These are phyloP conservation scores for Suzukiozyma palmioleophila DNA, from an alignment of 1,139 yeast species.

Conservation along the genomic window DNA sequence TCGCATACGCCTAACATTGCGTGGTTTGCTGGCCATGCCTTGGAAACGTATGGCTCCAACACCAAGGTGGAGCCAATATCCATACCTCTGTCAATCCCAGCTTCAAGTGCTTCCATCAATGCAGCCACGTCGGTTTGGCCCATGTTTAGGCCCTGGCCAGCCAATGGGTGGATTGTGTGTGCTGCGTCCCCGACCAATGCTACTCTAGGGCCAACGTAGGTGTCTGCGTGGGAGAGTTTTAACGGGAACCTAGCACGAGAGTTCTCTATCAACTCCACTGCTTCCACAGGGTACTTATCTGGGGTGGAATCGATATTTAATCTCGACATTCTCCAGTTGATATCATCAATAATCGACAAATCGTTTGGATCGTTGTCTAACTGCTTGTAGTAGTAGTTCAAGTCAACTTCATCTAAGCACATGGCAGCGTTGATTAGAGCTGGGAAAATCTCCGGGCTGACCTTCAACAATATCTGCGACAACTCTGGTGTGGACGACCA, in stretches of 20 bases:
- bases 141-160: conserved; percentile 98
- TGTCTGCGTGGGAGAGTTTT: conserved; percentile 84
- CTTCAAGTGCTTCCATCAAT: conserved; percentile 64
- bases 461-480: conserved; percentile 56
- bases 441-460: conserved; percentile 60
- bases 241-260: conserved; percentile 89
- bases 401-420: conserved; percentile 51
- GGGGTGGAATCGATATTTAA: conserved; percentile 42
- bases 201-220: conserved; percentile 75
- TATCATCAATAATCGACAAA: conserved; percentile 54
- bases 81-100: conserved; percentile 69
- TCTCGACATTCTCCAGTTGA: conserved; percentile 64
- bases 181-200: conserved; percentile 98
- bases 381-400: conserved; percentile 33
- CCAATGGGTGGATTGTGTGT: conserved; percentile 94
- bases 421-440: conserved; percentile 82
- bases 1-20: conserved; percentile 84
- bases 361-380: conserved; percentile 37
- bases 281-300: conserved; percentile 63
- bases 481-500: conserved; percentile 87
- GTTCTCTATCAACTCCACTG: conserved; percentile 53
- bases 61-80: conserved; percentile 86
- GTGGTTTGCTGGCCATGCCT: conserved; percentile 77
- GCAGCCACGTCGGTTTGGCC: conserved; percentile 92
- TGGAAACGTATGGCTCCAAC: conserved; percentile 80